Evolutionary conservation across 805 yeast genomes (phyloP).

Genomic region (Wickerhamiella shivajii): DNA sequence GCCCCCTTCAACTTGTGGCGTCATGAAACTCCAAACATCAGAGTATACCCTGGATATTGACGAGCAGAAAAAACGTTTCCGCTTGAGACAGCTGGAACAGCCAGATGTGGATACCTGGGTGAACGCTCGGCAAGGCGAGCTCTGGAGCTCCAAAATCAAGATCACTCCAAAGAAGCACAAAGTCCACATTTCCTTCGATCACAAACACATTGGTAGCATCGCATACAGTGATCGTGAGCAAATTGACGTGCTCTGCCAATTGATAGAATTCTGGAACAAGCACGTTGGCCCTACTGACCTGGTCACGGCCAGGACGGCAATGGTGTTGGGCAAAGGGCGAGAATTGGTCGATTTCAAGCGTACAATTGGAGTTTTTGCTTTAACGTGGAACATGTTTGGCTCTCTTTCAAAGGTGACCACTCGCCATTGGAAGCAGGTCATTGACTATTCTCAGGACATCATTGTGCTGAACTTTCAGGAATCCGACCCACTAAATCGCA

Average conservation of each 20-base stretch:
- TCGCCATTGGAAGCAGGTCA: conserved; percentile 8
- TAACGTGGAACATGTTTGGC: conserved; percentile 31
- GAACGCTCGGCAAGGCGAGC: conserved; percentile 18
- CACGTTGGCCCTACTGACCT: conserved; percentile 17
- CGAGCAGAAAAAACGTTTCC: conserved; percentile 5
- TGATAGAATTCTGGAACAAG: conserved; percentile 15
- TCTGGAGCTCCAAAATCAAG: conserved; percentile 13
- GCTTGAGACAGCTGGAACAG: conserved; percentile 1
- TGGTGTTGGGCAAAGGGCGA: conserved; percentile 12
- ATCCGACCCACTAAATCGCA: conserved; percentile 30
- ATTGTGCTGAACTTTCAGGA: conserved; percentile 47
- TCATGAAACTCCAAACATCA: conserved; percentile 1
- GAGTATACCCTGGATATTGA: conserved; percentile 5
- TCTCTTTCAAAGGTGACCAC: conserved; percentile 17
- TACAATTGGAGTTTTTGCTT: conserved; percentile 19
- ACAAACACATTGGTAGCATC: conserved; percentile 13
- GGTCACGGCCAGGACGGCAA: conserved; percentile 13
- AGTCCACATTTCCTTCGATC: conserved; percentile 13
- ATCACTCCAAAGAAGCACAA: conserved; percentile 8
- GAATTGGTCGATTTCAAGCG: not conserved
- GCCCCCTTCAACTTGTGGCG: too few species aligned
- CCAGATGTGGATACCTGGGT: conserved; percentile 14
- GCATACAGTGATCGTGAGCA: conserved; percentile 4
- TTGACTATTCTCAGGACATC: conserved; percentile 3
- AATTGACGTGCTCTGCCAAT: conserved; percentile 8